Percentiles rank a stretch among this genome's conserved stretches.
These are phyloP conservation scores for Diplodia corticola DNA, from an alignment of 2,329 filamentous ascomycete genomes.

Conservation along the genomic window DNA sequence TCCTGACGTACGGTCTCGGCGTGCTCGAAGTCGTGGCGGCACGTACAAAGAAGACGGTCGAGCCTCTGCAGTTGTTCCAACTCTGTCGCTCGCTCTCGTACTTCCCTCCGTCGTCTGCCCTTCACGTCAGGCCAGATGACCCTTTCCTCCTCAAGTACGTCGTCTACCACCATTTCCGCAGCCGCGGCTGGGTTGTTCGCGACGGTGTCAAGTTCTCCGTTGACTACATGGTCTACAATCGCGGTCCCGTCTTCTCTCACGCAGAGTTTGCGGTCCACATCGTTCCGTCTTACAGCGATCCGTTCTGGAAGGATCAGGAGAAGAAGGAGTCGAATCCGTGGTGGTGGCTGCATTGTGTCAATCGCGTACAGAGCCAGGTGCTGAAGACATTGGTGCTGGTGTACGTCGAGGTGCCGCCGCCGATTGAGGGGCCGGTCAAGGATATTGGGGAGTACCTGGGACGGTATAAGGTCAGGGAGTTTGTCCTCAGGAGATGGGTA, in stretches of 20 bases:
- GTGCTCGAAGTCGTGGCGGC: constrained; percentile 60
- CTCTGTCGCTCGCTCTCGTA: constrained; percentile 70
- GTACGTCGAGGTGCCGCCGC: constrained; percentile 87
- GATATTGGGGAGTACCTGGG: constrained; percentile 62
- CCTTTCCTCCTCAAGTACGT: constrained; percentile 83
- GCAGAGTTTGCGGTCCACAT: constrained; percentile 89
- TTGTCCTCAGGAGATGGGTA: constrained; percentile 80
- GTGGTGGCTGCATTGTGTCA: constrained; percentile 86
- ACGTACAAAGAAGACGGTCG: constrained; percentile 49
- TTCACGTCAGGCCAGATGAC: constrained; percentile 68
- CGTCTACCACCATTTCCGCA: constrained; percentile 94
- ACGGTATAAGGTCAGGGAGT: constrained; percentile 75
- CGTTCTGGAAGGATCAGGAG: constrained; percentile 67
- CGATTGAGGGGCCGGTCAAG: constrained; percentile 47
- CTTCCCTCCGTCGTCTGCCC: constrained; percentile 57
- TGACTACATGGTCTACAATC: constrained; percentile 91
- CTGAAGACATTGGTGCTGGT: constrained; percentile 85
- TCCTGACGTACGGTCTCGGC: constrained; percentile 79
- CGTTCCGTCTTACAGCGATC: constrained; percentile 75
- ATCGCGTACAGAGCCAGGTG: constrained; percentile 85
- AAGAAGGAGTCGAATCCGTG: constrained; percentile 59
- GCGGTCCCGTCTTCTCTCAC: constrained; percentile 90
- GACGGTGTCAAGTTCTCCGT: constrained; percentile 92
- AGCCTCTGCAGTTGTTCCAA: constrained; percentile 50
- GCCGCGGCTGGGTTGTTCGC: constrained; percentile 90